Conservation (phyloP, 805 yeast genomes). For the Kuraishia hungarica region DNA sequence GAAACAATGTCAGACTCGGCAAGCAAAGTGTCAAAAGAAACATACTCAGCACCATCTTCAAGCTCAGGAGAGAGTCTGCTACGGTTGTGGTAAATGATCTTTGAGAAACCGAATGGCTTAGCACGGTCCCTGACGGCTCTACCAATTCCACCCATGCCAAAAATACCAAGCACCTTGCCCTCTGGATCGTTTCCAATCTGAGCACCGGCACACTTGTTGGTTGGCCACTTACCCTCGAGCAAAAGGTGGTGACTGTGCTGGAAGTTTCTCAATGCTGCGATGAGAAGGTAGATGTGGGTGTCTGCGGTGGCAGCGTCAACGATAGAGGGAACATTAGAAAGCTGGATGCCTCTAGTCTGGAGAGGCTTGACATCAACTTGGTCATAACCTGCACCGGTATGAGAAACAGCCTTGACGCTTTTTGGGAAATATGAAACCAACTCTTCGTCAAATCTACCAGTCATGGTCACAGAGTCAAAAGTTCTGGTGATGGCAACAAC, state of each 20-base stretch:
- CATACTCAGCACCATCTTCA: slow-evolving; percentile 66
- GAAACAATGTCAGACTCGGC: slow-evolving; percentile 60
- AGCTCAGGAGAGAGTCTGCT: slow-evolving; percentile 45
- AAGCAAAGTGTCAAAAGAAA: slow-evolving; percentile 60
- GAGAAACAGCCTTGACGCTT: slow-evolving; percentile 32
- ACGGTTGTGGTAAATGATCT: slow-evolving; percentile 69
- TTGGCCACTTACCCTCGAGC: slow-evolving; percentile 55
- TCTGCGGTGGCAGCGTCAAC: slow-evolving; percentile 53
- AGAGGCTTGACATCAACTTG: slow-evolving; percentile 35
- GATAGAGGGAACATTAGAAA: slow-evolving; percentile 44
- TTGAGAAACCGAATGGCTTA: slow-evolving; percentile 67
- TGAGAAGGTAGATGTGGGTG: slow-evolving; percentile 39
- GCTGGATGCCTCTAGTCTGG: slow-evolving; percentile 31
- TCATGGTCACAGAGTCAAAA: slow-evolving; percentile 25
- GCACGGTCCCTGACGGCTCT: slow-evolving; percentile 67
- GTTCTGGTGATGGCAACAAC: slow-evolving; percentile 33
- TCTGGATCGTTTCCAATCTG: slow-evolving; percentile 68
- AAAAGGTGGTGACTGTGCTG: slow-evolving; percentile 48
- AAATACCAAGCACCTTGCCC: slow-evolving; percentile 68
- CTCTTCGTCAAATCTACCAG: slow-evolving; percentile 38
- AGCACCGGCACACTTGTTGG: slow-evolving; percentile 38
- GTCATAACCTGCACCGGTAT: slow-evolving; percentile 55
- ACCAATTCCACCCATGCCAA: slow-evolving; percentile 90
- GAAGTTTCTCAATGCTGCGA: slow-evolving; percentile 51
- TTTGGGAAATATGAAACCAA: slow-evolving; percentile 27